These are phyloP conservation scores for Pseudocercospora eumusae DNA, from an alignment of 2,329 filamentous ascomycete genomes.

Conservation along the genomic window DNA sequence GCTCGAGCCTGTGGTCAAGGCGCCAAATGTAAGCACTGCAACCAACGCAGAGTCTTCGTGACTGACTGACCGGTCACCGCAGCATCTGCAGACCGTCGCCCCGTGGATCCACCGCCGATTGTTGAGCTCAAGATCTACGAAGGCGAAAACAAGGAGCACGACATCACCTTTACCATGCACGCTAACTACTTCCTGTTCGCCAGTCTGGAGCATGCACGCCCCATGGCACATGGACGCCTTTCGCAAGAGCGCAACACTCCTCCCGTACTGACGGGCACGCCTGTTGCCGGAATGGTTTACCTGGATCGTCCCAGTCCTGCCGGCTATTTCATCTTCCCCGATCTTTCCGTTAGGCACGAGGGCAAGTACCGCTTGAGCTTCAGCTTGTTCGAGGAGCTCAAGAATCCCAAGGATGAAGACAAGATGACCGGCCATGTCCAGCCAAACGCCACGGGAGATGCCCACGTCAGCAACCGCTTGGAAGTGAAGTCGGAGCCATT, in stretches of 20 bases:
- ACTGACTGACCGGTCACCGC: constrained; percentile 28
- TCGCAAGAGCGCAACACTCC: constrained; percentile 67
- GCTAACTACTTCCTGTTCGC: constrained; percentile 98
- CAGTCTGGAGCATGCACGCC: constrained; percentile 81
- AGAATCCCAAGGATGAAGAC: constrained; percentile 78
- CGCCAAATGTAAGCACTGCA: constrained; percentile 73
- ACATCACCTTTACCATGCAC: constrained; percentile 84
- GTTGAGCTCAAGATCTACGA: constrained; percentile 87
- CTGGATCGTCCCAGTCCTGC: constrained; percentile 77
- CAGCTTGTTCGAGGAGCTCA: constrained; percentile 90
- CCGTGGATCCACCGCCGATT: constrained; percentile 91
- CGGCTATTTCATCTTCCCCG: constrained; percentile 97
- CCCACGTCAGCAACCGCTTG: constrained; percentile 78
- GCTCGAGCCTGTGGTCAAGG: constrained; percentile 93
- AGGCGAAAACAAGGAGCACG: constrained; percentile 54
- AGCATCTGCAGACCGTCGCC: constrained; percentile 85
- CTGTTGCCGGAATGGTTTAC: constrained; percentile 93
- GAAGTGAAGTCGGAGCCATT: constrained; percentile 88
- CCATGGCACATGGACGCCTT: constrained; percentile 77
- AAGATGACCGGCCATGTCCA: constrained; percentile 44
- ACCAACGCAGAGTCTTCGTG: neutral
- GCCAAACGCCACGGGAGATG: constrained; percentile 48
- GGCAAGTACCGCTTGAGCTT: constrained; percentile 90
- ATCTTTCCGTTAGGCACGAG: constrained; percentile 93
- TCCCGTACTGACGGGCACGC: constrained; percentile 88